Conservation (phyloP, 768 basidiomycete genomes). For the Hypsizygus marmoreus region DNA sequence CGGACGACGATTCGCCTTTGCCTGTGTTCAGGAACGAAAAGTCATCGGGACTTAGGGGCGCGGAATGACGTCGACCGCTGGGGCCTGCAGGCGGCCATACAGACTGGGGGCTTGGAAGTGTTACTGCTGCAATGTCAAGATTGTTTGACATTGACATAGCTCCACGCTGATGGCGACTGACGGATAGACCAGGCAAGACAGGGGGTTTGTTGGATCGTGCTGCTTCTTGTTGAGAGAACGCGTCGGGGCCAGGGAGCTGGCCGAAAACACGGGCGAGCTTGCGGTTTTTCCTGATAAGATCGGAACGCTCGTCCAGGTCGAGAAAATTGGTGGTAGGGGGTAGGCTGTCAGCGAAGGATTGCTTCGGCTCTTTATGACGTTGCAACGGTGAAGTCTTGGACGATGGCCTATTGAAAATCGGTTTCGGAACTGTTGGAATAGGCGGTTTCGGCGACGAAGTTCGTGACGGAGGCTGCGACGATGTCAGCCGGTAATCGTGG, state of each 20-base stretch:
- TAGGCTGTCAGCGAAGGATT: constrained; percentile 25
- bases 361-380: constrained; percentile 10
- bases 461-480: constrained; percentile 25
- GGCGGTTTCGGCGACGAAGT: constrained; percentile 42
- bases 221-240: constrained; percentile 31
- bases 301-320: constrained; percentile 63
- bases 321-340: constrained; percentile 74
- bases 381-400: constrained; percentile 16
- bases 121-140: constrained; percentile 9
- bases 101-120: constrained; percentile 13
- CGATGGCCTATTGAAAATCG: constrained; percentile 40
- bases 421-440: constrained; percentile 48
- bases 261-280: constrained; percentile 86
- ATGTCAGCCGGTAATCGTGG: constrained; percentile 20
- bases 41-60: constrained; percentile 52
- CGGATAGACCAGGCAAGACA: constrained; percentile 20
- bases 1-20: constrained; percentile 18
- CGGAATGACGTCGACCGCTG: constrained; percentile 52
- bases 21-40: constrained; percentile 34
- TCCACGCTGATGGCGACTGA: constrained; percentile 19
- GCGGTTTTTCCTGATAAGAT: constrained; percentile 69
- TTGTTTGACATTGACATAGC: constrained; percentile 25
- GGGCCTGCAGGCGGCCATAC: constrained; percentile 38
- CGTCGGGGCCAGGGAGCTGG: constrained; percentile 55
- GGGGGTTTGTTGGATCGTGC: constrained; percentile 1